A percentile compares a stretch with the other conserved stretches of the same genome.
Evolutionary conservation across 2,329 filamentous ascomycete species (phyloP).

Genomic region (Fusarium sororula): DNA sequence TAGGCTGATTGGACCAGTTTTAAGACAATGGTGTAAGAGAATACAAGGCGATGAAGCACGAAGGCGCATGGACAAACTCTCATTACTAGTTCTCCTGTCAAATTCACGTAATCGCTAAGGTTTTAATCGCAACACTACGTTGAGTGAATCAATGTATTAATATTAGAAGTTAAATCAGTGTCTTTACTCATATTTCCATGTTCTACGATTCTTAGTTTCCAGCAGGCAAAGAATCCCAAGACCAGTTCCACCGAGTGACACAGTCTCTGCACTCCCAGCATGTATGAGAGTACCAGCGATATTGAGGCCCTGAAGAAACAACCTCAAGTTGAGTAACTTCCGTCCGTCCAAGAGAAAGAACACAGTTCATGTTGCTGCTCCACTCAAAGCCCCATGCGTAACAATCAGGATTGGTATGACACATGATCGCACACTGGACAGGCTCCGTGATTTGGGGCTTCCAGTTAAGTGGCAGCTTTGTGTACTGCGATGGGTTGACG

Average conservation of each 20-base stretch:
- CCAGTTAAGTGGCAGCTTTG: neutral
- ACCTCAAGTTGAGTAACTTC: neutral
- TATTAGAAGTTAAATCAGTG: neutral
- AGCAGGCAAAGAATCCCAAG: neutral
- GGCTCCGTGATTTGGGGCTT: neutral
- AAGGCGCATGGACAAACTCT: neutral
- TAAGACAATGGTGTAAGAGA: too few relatives aligned
- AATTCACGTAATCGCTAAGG: rapidly evolving
- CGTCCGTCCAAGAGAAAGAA: neutral
- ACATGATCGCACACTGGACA: neutral
- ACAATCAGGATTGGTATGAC: neutral
- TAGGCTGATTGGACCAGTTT: too few relatives aligned
- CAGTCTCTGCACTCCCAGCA: neutral
- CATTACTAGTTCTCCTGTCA: neutral
- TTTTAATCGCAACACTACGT: rapidly evolving
- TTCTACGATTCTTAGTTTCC: neutral
- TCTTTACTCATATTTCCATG: too few relatives aligned
- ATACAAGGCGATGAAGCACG: neutral
- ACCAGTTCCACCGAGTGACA: neutral
- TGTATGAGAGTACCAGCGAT: neutral
- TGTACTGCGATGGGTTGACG: neutral
- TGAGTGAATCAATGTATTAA: neutral
- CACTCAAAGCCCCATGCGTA: neutral
- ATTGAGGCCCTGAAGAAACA: neutral
- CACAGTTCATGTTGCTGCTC: neutral